A percentile compares a stretch with the other conserved stretches of the same genome.
Evolutionary conservation across 1,284 basidiomycete genomes (phyloP).

Genomic region (Somion occarium): DNA sequence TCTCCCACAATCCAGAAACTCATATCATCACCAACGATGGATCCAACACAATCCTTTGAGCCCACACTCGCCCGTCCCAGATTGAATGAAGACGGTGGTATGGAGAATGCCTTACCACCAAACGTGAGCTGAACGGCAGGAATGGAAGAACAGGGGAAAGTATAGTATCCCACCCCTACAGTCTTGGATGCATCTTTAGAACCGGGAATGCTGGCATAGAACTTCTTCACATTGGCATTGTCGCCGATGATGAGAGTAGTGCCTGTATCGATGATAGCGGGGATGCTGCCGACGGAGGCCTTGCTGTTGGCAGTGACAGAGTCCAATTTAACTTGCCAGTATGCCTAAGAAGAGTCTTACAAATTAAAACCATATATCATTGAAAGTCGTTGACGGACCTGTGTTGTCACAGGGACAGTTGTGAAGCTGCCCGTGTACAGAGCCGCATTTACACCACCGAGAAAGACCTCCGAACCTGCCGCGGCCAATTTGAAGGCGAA

Average conservation of each 20-base stretch:
- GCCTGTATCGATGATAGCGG: constrained; percentile 40
- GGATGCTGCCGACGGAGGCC: constrained; percentile 15
- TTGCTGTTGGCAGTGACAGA: constrained; percentile 26
- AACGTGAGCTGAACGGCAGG: constrained; percentile 37
- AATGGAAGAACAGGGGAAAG: constrained; percentile 34
- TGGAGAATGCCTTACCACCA: constrained; percentile 34
- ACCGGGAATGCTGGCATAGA: constrained; percentile 42
- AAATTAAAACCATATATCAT: not conserved
- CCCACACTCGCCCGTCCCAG: constrained; percentile 15
- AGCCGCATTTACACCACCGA: constrained; percentile 46
- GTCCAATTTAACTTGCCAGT: constrained; percentile 38
- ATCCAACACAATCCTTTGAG: constrained; percentile 19
- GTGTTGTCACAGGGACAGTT: constrained; percentile 29
- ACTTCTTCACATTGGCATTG: constrained; percentile 32
- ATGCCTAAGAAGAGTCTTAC: too few species aligned
- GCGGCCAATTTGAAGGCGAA: constrained; percentile 53
- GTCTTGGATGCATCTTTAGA: constrained; percentile 28
- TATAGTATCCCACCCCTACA: constrained; percentile 34
- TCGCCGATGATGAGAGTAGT: constrained; percentile 49
- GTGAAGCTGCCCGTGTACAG: constrained; percentile 37
- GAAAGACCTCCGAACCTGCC: constrained; percentile 43
- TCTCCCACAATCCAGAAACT: constrained; percentile 28
- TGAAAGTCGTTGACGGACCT: constrained; percentile 15
- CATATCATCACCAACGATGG: constrained; percentile 10
- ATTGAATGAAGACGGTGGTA: constrained; percentile 28